Base-by-base conservation (phyloP, 1,139 yeast genomes). In the Pichia sp. region DNA sequence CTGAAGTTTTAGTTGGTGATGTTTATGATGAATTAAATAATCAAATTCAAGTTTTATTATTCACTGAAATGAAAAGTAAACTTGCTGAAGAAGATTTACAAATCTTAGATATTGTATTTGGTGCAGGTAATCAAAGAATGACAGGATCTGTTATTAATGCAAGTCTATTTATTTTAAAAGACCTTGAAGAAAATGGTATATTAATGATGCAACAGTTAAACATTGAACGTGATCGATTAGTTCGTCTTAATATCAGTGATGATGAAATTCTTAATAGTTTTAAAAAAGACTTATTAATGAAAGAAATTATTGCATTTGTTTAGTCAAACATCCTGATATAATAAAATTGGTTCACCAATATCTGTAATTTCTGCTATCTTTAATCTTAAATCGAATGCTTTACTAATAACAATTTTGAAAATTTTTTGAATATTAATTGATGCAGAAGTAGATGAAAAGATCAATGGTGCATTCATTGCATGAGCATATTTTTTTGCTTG, bases 401-500 rank as follows among this genome's bases (percentile, higher is more conserved):
- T 92, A 36, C 96, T 83, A 42, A 92, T 76, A 34, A 94, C 85
- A 43, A 92, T 81, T 63, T 92, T 94, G 70, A 92, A 92, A 30
- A 92, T 89, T 65, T 90, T 92, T 61, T 92, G 97, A 20, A 92
- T 87, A 57, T 92, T 92, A 54, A 94, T 87, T 4, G 96, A 87
- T 57, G 87, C 94, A 54, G 92, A 81, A 0, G 97, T 87, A 8
- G 97, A 90, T 57, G 96, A 87, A 63, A 92, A 94, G 10, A 92
- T 76, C 43, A 92, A 73, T 20, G 95, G 89, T 1, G 96, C 87
- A 57, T 81, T 82, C 97, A 92, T 90, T 37, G 95, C 96, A 55
- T 71, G 75, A 20, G 97, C 96, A 62, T 86, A 92, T 60, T 82
- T 79, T 65, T 84, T 80, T 7, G 96, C 95, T 60, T 84, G 90